These are phyloP conservation scores for Medicago truncatula DNA, from an alignment of 306 rosid genomes.

Conservation along the genomic window MtrunA17r5.0-ANR NC_053044.1:37689501-37690000, in stretches of 20 bases:
- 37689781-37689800: neutral
- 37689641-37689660: slow-evolving; percentile 84
- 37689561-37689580: slow-evolving; percentile 83
- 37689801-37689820: slow-evolving; percentile 22
- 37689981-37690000: neutral
- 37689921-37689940: slow-evolving; percentile 86
- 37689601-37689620: slow-evolving; percentile 84
- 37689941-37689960: slow-evolving; percentile 24
- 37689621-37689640: slow-evolving; percentile 86
- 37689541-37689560: slow-evolving; percentile 52
- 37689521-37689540: slow-evolving; percentile 26
- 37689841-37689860: slow-evolving; percentile 3
- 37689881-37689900: slow-evolving; percentile 96
- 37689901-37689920: slow-evolving; percentile 75
- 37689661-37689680: slow-evolving; percentile 77
- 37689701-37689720: slow-evolving; percentile 24
- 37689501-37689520: slow-evolving; percentile 15
- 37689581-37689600: slow-evolving; percentile 92
- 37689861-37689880: slow-evolving; percentile 42
- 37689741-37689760: slow-evolving; percentile 6
- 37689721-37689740: neutral
- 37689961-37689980: slow-evolving; percentile 7
- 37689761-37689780: neutral
- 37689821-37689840: neutral
- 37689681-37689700: slow-evolving; percentile 52